These are phyloP conservation scores for Nicotiana undulata DNA, from an alignment of 257 asterid genomes.

Conservation along the genomic window DNA sequence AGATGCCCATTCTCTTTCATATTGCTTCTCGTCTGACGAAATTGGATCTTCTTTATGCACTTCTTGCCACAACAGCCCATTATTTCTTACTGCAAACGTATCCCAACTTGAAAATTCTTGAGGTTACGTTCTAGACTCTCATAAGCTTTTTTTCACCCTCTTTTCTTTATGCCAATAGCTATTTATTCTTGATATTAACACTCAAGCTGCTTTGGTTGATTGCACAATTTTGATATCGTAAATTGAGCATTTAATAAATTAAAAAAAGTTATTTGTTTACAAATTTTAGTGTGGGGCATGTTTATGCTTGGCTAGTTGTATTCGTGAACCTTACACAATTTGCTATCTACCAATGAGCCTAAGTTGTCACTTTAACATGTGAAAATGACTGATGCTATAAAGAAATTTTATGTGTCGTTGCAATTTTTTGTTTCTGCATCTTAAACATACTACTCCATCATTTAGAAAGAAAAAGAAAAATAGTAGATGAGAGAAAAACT, in stretches of 20 bases:
- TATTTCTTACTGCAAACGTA: conserved; percentile 54
- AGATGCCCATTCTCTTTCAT: conserved; percentile 57
- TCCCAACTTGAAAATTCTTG: conserved; percentile 72
- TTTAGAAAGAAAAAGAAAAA: neutral
- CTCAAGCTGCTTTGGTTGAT: neutral
- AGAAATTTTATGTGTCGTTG: neutral
- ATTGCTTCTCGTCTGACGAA: conserved; percentile 54
- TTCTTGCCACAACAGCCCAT: conserved; percentile 81
- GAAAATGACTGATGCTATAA: neutral
- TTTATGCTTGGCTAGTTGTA: neutral
- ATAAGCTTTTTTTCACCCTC: too few relatives aligned
- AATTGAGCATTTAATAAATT: neutral
- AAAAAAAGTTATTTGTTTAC: neutral
- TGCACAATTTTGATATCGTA: neutral
- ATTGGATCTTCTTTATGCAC: conserved; percentile 76
- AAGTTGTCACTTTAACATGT: neutral
- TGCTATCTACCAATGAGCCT: neutral
- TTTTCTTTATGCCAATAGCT: too few relatives aligned
- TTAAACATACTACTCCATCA: neutral
- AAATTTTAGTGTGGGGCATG: neutral
- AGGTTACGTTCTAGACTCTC: conserved; percentile 25
- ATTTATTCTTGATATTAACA: neutral
- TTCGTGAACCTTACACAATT: neutral
- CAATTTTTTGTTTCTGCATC: neutral
- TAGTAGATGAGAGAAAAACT: neutral